These are phyloP conservation scores for Talaromyces atroroseus DNA, from an alignment of 2,329 filamentous ascomycete genomes.

Conservation along the genomic window DNA sequence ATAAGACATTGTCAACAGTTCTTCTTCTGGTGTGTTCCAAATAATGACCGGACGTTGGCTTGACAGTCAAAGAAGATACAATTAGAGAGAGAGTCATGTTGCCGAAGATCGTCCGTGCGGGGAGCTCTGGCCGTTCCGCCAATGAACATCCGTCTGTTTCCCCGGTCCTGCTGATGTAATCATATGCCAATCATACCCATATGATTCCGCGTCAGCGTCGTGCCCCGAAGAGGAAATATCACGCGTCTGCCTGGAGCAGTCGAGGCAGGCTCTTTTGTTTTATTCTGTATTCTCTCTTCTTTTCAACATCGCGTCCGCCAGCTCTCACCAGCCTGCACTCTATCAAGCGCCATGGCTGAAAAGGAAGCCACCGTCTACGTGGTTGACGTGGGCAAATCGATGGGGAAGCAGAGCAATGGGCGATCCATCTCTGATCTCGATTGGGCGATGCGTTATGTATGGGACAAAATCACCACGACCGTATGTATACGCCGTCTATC, in stretches of 20 bases:
- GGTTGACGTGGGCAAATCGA: constrained; percentile 80
- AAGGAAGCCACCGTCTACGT: constrained; percentile 94
- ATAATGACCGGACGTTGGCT: too few relatives aligned
- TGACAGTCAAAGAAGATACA: too few relatives aligned
- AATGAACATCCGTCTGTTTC: neutral
- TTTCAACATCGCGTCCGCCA: neutral
- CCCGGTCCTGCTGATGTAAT: neutral
- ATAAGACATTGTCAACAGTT: constrained; percentile 5
- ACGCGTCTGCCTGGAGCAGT: constrained; percentile 39
- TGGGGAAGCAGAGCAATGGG: constrained; percentile 66
- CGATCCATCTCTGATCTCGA: constrained; percentile 76
- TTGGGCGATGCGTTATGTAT: constrained; percentile 85
- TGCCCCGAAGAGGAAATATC: constrained; percentile 30
- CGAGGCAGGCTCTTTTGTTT: neutral
- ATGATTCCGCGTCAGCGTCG: constrained; percentile 31
- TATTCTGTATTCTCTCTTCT: constrained; percentile 2
- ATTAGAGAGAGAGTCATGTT: too few relatives aligned
- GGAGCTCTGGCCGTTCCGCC: neutral
- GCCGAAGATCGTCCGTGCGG: too few relatives aligned
- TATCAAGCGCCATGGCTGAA: constrained; percentile 63
- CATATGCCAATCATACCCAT: constrained; percentile 27
- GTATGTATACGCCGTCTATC: constrained; percentile 44
- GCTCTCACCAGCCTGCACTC: neutral
- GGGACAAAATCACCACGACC: constrained; percentile 81
- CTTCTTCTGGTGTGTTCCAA: neutral